A percentile compares a stretch with the other conserved stretches of the same genome.
Evolutionary conservation across 1,139 yeast species (phyloP).

Genomic region (Yarrowia galli): DNA sequence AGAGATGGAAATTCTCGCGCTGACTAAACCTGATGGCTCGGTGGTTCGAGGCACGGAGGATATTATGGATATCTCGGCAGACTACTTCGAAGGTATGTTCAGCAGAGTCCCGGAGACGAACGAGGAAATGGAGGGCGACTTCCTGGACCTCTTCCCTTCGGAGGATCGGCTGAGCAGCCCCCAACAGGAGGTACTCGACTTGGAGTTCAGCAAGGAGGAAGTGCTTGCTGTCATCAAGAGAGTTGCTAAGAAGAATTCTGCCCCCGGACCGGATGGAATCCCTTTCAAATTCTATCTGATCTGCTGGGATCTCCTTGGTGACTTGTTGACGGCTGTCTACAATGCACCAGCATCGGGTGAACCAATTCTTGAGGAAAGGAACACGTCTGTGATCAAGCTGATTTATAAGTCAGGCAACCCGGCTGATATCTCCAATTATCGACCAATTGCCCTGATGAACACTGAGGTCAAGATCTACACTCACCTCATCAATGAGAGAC

Average conservation of each 20-base stretch:
- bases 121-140: background rate
- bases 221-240: background rate
- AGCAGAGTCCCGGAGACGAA: background rate
- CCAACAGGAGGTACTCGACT: background rate
- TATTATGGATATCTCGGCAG: background rate
- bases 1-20: background rate
- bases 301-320: background rate
- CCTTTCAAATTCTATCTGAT: background rate
- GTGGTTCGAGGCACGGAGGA: background rate
- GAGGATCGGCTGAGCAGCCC: background rate
- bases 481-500: background rate
- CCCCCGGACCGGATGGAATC: slow-evolving; percentile 1
- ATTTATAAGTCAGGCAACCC: background rate
- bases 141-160: background rate
- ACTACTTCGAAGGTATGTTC: background rate
- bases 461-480: slow-evolving; percentile 3
- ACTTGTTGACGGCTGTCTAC: slow-evolving; percentile 2
- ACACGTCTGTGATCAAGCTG: background rate
- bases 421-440: background rate
- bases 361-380: slow-evolving; percentile 1
- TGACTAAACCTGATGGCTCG: background rate
- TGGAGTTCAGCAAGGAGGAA: background rate
- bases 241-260: background rate
- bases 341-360: background rate
- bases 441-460: background rate